Conservation (phyloP, 441 rosid species). For the Pelargonium myrrhifolium region DNA sequence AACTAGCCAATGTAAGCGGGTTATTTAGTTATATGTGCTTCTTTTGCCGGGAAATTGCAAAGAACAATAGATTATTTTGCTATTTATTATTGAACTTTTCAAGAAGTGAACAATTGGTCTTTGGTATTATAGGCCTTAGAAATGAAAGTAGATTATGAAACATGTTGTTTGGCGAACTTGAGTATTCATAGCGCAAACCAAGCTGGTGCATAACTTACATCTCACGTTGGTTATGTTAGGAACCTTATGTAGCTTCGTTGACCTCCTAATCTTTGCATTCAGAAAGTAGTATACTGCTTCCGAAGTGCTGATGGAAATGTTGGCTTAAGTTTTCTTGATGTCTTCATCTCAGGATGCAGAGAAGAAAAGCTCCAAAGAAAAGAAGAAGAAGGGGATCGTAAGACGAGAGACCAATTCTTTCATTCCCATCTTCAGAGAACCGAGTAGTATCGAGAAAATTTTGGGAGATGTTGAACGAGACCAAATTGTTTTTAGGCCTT, state of each 20-base stretch:
- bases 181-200: too few species aligned
- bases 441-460: constrained; percentile 91
- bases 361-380: constrained; percentile 49
- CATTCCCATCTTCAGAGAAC: constrained; percentile 75
- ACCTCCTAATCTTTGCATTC: too few species aligned
- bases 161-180: background rate
- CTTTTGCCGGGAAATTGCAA: background rate
- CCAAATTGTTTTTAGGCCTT: constrained; percentile 67
- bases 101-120: background rate
- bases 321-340: constrained; percentile 7
- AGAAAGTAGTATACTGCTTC: too few species aligned
- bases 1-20: constrained; percentile 50
- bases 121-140: too few species aligned
- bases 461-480: constrained; percentile 93
- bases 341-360: constrained; percentile 54
- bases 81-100: background rate
- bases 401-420: constrained; percentile 71
- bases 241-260: background rate
- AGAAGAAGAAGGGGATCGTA: constrained; percentile 68
- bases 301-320: background rate
- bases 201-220: background rate
- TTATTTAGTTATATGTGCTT: background rate
- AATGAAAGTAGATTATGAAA: background rate
- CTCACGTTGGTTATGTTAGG: background rate
- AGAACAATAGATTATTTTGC: background rate